phyloP scores from a whole-genome alignment of 495 filamentous ascomycete species.

The Pyrenula aspistea region DNA sequence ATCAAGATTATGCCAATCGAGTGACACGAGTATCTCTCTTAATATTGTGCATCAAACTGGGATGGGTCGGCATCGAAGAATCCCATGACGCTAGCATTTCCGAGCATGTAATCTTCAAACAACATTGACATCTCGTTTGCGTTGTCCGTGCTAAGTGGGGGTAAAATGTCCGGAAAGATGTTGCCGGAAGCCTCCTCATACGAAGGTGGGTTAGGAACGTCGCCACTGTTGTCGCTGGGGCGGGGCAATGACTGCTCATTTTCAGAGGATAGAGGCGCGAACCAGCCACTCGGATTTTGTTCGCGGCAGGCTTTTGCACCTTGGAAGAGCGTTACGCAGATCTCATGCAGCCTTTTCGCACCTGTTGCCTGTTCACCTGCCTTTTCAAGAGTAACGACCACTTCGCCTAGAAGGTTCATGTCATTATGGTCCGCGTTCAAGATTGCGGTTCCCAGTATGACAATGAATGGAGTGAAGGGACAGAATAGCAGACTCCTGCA shows the following conservation, averaged over 20 bases:
- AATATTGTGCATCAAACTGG: not conserved
- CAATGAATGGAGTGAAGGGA: constrained; percentile 6
- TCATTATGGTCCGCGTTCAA: constrained; percentile 1
- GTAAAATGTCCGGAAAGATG: not conserved
- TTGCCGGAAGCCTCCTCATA: not conserved
- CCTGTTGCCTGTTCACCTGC: not conserved
- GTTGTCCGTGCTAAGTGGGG: not conserved
- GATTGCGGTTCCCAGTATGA: constrained; percentile 2
- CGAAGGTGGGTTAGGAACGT: not conserved
- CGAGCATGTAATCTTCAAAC: not conserved
- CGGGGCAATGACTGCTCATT: not conserved
- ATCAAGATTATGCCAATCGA: too few relatives aligned
- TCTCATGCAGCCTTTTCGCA: not conserved
- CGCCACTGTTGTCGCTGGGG: not conserved
- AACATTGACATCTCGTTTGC: not conserved
- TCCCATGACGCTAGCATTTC: not conserved
- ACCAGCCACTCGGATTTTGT: not conserved
- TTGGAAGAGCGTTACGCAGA: not conserved
- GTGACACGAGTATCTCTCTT: not conserved
- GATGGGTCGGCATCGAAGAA: not conserved
- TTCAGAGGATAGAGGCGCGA: not conserved
- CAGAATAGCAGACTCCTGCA: constrained; percentile 4
- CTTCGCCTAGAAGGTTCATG: not conserved
- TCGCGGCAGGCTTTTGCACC: not conserved
- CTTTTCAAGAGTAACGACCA: not conserved